Percentiles rank a stretch among this genome's conserved stretches.
phyloP scores from a whole-genome alignment of 805 yeast genomes.

The Cephaloascus fragrans region DNA sequence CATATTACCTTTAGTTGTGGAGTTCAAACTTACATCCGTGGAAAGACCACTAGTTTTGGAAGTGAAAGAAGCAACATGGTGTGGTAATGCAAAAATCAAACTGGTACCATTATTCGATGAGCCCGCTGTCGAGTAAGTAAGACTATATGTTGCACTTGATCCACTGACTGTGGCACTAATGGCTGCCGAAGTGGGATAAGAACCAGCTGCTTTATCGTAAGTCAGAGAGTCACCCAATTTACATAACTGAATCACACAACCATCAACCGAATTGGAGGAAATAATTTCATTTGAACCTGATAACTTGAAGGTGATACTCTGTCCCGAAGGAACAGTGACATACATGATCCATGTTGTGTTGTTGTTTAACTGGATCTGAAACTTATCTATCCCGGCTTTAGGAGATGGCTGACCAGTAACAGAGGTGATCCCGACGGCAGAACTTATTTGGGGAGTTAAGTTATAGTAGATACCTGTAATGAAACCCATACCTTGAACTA shows the following conservation, averaged over 20 bases:
- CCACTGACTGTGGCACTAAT: constrained; percentile 23
- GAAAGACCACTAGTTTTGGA: constrained; percentile 13
- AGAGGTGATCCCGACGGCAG: constrained; percentile 3
- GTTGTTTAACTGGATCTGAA: constrained; percentile 7
- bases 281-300: constrained; percentile 10
- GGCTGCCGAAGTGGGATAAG: constrained; percentile 39
- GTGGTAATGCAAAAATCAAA: constrained; percentile 60
- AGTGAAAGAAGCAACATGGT: constrained; percentile 41
- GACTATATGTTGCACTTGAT: constrained; percentile 25
- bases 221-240: constrained; percentile 13
- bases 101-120: constrained; percentile 30
- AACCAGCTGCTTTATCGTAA: constrained; percentile 58
- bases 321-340: constrained; percentile 26
- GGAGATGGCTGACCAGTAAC: constrained; percentile 3
- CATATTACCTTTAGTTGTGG: constrained; percentile 42
- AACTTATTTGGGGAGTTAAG: constrained; percentile 4
- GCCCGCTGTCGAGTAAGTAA: constrained; percentile 35
- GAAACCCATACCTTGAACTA: not conserved
- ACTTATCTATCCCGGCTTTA: constrained; percentile 8
- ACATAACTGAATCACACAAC: constrained; percentile 15
- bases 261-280: constrained; percentile 9
- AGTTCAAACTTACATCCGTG: constrained; percentile 29
- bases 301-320: constrained; percentile 16
- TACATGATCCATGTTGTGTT: constrained; percentile 10
- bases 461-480: not conserved